Base-by-base conservation (phyloP, 371 early-diverging fungal species). In the Haplosporangium sp. region DNA sequence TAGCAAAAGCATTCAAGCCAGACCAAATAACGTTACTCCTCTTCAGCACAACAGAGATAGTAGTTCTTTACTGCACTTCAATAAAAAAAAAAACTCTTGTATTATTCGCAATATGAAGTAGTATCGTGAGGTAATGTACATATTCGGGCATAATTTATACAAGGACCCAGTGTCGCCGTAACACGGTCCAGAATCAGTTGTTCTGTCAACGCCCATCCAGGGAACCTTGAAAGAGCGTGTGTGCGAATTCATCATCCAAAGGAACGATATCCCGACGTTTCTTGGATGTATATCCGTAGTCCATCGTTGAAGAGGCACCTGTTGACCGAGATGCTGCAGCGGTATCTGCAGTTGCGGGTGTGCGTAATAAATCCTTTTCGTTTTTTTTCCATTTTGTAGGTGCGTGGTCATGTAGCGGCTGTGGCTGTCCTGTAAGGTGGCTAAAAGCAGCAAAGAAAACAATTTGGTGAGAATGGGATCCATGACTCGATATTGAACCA, bases 351-450 rank as follows among this genome's bases (percentile, higher is more conserved):
- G 23, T 11, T 6, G 68, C 21, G 10, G 57, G 23, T 29, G 52
- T 40, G 14, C 23, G 47, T 14, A 53, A 20, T 1, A 42, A 14
- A 6, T 59, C 65, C 6, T 48, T 5, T 29, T 66, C 70, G 14
- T 60, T 69, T 29, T 62, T 60, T 14, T 56, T 66, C 38, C 57
- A 54, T 20, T 71, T 63, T 41, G 64, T 38, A 0, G 77, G 71
- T 0, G 79, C 50, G 18, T 60, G 55, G 11, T 64, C 64, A 40
- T 67, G 62, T 8, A 50, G 57, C 6, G 61, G 68, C 36, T 77
- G 79, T 3, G 72, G 72, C 47, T 70, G 68, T 41, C 79, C 79
- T 61, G 79, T 77, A 9, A 77, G 55, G 48, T 77, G 79, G 13
- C 79, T 77, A 54, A 6, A 14, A 37, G n/a, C 43, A 36, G 13